Percentiles rank a stretch among this genome's conserved stretches.
phyloP scores from a whole-genome alignment of 768 basidiomycete genomes.

The Hygrophoropsis aurantiaca region DNA sequence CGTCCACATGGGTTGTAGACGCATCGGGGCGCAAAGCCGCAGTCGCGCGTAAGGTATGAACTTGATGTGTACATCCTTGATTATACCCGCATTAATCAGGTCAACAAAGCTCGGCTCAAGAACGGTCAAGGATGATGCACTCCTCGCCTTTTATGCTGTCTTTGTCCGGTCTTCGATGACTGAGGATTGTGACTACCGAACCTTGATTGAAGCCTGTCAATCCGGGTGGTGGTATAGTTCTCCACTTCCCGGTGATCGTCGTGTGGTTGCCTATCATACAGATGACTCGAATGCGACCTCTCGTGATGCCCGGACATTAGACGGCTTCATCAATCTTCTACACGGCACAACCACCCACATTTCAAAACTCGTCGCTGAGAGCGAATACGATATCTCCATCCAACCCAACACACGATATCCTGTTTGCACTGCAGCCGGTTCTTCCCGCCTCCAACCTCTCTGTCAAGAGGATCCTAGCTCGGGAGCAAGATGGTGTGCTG shows the following conservation, averaged over 20 bases:
- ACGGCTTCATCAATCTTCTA: slow-evolving; percentile 30
- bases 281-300: slow-evolving; percentile 21
- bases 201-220: slow-evolving; percentile 33
- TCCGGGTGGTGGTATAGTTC: slow-evolving; percentile 38
- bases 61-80: too few species aligned
- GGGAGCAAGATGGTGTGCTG: slow-evolving; percentile 27
- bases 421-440: slow-evolving; percentile 29
- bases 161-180: slow-evolving; percentile 16
- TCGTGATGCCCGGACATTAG: slow-evolving; percentile 22
- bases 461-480: slow-evolving; percentile 7
- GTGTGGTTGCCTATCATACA: slow-evolving; percentile 35
- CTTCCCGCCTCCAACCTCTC: slow-evolving; percentile 22
- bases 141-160: slow-evolving; percentile 32
- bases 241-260: slow-evolving; percentile 23
- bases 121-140: slow-evolving; percentile 20
- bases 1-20: slow-evolving; percentile 32
- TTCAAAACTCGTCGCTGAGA: slow-evolving; percentile 13
- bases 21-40: slow-evolving; percentile 37
- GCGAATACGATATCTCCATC: slow-evolving; percentile 21
- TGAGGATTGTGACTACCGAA: slow-evolving; percentile 29
- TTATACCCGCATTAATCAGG: neutral
- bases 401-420: slow-evolving; percentile 12
- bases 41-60: slow-evolving; percentile 23
- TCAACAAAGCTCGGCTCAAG: slow-evolving; percentile 27
- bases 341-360: slow-evolving; percentile 24